Conservation (phyloP, 139 green algal genomes). For the Mychonastes homosphaera region DNA sequence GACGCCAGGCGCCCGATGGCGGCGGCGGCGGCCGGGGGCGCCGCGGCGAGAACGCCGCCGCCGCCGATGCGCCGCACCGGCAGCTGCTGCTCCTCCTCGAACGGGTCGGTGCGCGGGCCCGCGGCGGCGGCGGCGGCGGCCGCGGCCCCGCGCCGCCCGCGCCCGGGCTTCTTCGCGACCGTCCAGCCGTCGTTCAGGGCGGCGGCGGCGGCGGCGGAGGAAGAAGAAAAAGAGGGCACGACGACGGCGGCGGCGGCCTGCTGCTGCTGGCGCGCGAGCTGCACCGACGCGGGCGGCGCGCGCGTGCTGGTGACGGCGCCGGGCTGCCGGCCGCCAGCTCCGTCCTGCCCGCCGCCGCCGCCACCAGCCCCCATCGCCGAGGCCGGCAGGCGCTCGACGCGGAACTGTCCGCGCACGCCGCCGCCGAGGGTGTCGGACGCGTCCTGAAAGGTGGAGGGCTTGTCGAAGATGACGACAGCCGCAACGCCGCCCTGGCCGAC, state of each 20-base stretch:
- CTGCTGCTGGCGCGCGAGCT: background rate
- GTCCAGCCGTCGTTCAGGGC: too few relatives aligned
- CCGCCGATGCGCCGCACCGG: too few relatives aligned
- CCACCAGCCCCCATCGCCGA: background rate
- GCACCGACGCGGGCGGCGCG: background rate
- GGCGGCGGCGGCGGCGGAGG: too few relatives aligned
- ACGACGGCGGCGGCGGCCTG: too few relatives aligned
- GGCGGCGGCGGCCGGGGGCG: slow-evolving; percentile 4
- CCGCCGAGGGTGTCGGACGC: slow-evolving; percentile 28
- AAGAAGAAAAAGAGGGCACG: too few relatives aligned
- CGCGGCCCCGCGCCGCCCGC: background rate
- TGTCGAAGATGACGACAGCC: slow-evolving; percentile 21
- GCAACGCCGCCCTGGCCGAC: background rate
- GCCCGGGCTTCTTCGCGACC: background rate
- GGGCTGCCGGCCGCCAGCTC: background rate
- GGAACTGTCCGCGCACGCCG: slow-evolving; percentile 44
- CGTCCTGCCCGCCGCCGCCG: slow-evolving; percentile 6
- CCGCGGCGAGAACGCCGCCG: background rate
- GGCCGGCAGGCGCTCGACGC: slow-evolving; percentile 13
- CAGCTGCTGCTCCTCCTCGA: slow-evolving; percentile 6
- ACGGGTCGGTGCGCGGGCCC: slow-evolving; percentile 6
- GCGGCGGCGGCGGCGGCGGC: background rate
- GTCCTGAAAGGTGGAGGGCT: slow-evolving; percentile 14
- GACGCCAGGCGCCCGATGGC: background rate
- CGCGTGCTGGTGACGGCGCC: background rate